Base-by-base conservation (phyloP, 306 rosid species). In the Rosa rugosa region DNA sequence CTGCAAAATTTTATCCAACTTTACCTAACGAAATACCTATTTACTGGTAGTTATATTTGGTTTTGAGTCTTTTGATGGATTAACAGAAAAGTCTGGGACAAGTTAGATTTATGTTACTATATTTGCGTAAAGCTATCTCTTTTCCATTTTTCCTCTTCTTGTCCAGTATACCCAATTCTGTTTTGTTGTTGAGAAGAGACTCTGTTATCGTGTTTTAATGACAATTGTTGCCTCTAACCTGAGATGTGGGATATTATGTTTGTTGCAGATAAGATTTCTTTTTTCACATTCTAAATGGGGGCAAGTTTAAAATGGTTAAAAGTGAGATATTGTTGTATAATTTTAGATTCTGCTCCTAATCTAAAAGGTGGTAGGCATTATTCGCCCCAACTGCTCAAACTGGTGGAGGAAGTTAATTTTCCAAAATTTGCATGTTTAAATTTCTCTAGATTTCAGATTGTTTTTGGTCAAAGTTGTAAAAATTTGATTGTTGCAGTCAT, bases 261-360 rank as follows among this genome's bases (percentile, higher is more conserved):
- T 71, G 57, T 13, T 41, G 53, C 69, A 20, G 38, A 38, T 46
- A 51, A 71, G 70, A 38, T 56, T 75, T 64, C 68, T 81, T 60
- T 66, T 80, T 76, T 75, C 69, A 51, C 53, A 27, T 64, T 67
- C 83, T 77, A 83, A 78, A 86, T 74, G 81, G 72, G 77, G 89
- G 50, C 76, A 77, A 75, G 75, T 82, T 79, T 77, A 86, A 87
- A 87, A 79, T 81, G 60, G 78, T 84, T 75, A 54, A 76, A 27
- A 80, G 18, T 76, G 65, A 65, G 36, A 11, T 70, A 45, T 38
- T 16, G 84, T 79, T 72, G 69, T 72, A 62, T 71, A 83, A 70
- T 57, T 73, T 83, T 81, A 82, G 82, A 78, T 41, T 66, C 76
- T 47, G 70, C 51, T 74, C 69, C 71, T 72, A 72, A 72, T 74